These are phyloP conservation scores for Podospora pseudopauciseta DNA, from an alignment of 495 filamentous ascomycete species.

Conservation along the genomic window DNA sequence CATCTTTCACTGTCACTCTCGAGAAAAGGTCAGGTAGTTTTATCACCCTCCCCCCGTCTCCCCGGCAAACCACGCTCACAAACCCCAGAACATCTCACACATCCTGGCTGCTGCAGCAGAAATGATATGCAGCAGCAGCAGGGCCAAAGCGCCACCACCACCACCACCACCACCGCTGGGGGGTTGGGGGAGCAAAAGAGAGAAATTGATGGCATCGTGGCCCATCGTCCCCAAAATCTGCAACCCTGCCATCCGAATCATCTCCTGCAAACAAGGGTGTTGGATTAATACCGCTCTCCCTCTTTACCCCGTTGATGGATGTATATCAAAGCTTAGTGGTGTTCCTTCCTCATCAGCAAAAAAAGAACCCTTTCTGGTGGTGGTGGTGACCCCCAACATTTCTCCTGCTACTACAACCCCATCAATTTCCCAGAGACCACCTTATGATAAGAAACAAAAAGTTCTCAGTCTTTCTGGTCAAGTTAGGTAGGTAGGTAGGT, in stretches of 20 bases:
- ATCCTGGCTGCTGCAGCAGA: slow-evolving; percentile 21
- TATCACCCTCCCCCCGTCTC: background rate
- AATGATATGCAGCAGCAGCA: slow-evolving; percentile 25
- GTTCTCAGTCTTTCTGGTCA: background rate
- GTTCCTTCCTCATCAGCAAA: background rate
- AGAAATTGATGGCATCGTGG: background rate
- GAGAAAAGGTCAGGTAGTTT: background rate
- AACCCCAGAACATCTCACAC: background rate
- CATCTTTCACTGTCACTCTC: background rate
- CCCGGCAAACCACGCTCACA: slow-evolving; percentile 3
- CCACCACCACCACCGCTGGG: background rate
- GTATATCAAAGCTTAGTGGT: background rate
- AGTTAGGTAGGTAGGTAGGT: background rate
- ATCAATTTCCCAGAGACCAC: background rate
- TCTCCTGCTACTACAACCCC: background rate
- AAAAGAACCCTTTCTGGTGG: background rate
- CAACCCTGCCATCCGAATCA: background rate
- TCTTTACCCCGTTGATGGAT: no score
- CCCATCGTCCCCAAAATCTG: background rate
- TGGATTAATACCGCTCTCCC: background rate
- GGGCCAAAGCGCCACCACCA: slow-evolving; percentile 8
- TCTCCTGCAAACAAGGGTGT: background rate
- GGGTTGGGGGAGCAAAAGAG: slow-evolving; percentile 1
- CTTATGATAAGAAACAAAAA: background rate
- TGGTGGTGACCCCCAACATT: background rate